Base-by-base conservation (phyloP, 129 eudicot species). In the Ambrosia artemisiifolia region DNA sequence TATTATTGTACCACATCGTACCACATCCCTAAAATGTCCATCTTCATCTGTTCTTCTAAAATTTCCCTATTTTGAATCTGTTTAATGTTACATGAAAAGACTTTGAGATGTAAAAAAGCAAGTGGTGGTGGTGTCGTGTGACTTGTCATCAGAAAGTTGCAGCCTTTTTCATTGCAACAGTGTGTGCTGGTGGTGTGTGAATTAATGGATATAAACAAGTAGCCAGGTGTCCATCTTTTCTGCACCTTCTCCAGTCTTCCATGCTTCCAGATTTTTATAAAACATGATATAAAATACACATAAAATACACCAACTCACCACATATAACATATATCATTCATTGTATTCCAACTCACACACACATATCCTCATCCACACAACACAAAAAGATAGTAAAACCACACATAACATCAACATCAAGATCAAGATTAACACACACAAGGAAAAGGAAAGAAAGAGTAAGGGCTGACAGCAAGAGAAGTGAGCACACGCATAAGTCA, bases 381-480 rank as follows among this genome's bases (percentile, higher is more conserved):
- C 44, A 7, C 44, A 32, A 67, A 35, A 67, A 48, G 54, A 38
- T 12, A 47, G 10, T 0, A 20, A 19, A 18, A 49, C 8, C 0
- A 62, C 14, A 49, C 9, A 19, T 3, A 17, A 8, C 38, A 61
- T 56, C 11, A 7, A 8, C 38, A 61, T 56, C 3, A 17, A 8
- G 38, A 61, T 56, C 11, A 7, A 8, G 53, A 61, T 56, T 12
- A 12, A n/a, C 42, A 70, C 28, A 60, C 62, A 77, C 47, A 36
- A 71, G 28, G 28, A 24, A 24, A 24, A 24, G 28, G 77, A 63
- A 70, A 70, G 59, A 76, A 44, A 69, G 69, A 67, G 19, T 24
- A 66, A 36, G 67, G 74, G 82, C 83, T 84, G 88, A 84, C 88
- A 84, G 84, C 73, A 80, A 84, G 83, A 84, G 88, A 72, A 77